Conservation (phyloP, 441 rosid species). For the Breynia disticha region DNA sequence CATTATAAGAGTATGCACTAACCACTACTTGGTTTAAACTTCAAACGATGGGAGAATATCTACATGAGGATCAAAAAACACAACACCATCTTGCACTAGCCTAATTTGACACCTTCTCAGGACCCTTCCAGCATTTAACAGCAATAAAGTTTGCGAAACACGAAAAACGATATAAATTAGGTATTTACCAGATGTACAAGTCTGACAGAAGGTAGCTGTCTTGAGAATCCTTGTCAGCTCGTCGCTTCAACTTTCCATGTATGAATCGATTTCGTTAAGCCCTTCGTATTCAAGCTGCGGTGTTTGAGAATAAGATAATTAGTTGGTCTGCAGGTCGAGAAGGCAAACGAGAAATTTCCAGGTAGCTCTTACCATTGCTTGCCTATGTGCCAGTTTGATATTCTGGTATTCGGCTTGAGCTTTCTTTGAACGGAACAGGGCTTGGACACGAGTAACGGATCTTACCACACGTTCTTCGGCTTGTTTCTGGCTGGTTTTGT, state of each 20-base stretch:
- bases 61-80: too few species aligned
- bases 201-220: too few species aligned
- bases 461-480: conserved; percentile 89
- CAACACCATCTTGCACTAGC: too few species aligned
- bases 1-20: too few species aligned
- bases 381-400: conserved; percentile 59
- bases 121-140: too few species aligned
- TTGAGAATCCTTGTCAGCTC: background rate
- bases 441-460: conserved; percentile 76
- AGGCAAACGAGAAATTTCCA: conserved; percentile 2
- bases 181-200: background rate
- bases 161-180: background rate
- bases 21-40: too few species aligned
- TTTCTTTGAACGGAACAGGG: conserved; percentile 96
- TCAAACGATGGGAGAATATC: too few species aligned
- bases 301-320: conserved; percentile 5
- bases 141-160: too few species aligned
- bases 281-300: conserved; percentile 51
- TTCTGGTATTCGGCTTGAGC: conserved; percentile 84
- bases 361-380: conserved; percentile 51
- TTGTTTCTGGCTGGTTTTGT: conserved; percentile 64
- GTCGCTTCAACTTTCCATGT: conserved; percentile 21
- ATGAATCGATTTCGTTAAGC: conserved; percentile 10
- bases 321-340: conserved; percentile 1
- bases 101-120: too few species aligned